Evolutionary conservation across 1,284 basidiomycete species (phyloP), one percentile per base, ranked within the genome.

Genomic region (Vanrija sp.): DNA sequence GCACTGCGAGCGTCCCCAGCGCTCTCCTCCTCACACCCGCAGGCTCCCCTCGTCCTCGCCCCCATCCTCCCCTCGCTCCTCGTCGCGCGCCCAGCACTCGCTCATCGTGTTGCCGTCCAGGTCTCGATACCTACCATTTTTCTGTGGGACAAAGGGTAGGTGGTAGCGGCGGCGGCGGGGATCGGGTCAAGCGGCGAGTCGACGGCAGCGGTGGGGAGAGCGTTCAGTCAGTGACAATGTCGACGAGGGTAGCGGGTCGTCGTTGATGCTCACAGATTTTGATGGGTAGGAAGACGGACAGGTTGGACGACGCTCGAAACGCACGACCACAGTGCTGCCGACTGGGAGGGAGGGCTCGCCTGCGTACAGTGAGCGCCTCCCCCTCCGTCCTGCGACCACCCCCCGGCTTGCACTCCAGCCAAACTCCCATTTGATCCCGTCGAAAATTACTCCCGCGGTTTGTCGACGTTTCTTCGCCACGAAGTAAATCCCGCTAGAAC

Each of bases 111-210:
- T 31, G 31, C 31, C 31, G 31, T 31, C 31, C 39, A 6, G 4
- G 8, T 3, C 24, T 19, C 18, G 42, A 53, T 47, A 53, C 52
- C 46, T 36, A 53, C 52, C 52, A 53, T 53, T 47, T 49, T 53
- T 48, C 52, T 53, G 41, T 43, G 24, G 43, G 43, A 44, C 24
- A 38, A 45, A 51, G 10, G 36, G 27, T 22, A 49, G 44, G 31
- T 24, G 46, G 35, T 35, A 22, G 22, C n/a, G 24, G 22, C 9
- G 37, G 19, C 31, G 31, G 44, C 41, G 31, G 45, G 45, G 27
- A 25, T 12, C 20, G 41, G 35, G 12, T 36, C 44, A 27, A 23
- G 22, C 38, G 12, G 31, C 20, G 22, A 42, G 54, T 41, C 37
- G 23, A 36, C n/a, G 56, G 49, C 55, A 53, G 55, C 48, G 31